Evolutionary conservation across 2,329 filamentous ascomycete genomes (phyloP).

Genomic region (Aspergillus sp.): DNA sequence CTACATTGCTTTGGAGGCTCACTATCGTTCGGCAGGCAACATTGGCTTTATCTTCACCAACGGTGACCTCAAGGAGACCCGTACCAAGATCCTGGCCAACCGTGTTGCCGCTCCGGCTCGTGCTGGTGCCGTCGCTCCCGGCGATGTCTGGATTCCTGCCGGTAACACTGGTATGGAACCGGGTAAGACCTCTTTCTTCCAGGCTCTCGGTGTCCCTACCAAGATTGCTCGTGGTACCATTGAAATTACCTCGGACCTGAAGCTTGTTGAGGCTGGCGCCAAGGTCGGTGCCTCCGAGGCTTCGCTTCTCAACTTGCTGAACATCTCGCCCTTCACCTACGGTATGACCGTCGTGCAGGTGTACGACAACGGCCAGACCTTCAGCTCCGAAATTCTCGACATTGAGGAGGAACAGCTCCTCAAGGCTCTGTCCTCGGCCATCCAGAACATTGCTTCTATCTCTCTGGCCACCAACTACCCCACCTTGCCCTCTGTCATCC

Average conservation of each 20-base stretch:
- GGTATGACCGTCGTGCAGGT: conserved; percentile 94
- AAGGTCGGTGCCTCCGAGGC: conserved; percentile 99
- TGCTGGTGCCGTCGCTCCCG: conserved; percentile 91
- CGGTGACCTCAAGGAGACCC: conserved; percentile 79
- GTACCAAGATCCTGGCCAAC: conserved; percentile 92
- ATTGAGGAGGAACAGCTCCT: conserved; percentile 93
- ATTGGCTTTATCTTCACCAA: conserved; percentile 99
- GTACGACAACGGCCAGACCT: conserved; percentile 95
- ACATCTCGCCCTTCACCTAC: conserved; percentile 99
- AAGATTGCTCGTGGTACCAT: conserved; percentile 99
- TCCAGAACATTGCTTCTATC: conserved; percentile 79
- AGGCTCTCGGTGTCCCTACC: conserved; percentile 99
- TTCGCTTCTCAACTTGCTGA: conserved; percentile 98
- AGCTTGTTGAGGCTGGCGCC: conserved; percentile 84
- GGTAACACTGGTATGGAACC: conserved; percentile 99
- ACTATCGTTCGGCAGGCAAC: conserved; percentile 53
- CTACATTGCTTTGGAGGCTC: neutral
- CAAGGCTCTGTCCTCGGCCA: conserved; percentile 67
- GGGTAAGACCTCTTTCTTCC: conserved; percentile 99
- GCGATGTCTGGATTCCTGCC: conserved; percentile 88
- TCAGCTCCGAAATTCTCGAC: conserved; percentile 78
- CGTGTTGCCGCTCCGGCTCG: conserved; percentile 95
- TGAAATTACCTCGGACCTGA: conserved; percentile 96
- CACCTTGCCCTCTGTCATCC: conserved; percentile 89
- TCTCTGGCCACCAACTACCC: conserved; percentile 93